Evolutionary conservation across 2,329 filamentous ascomycete species (phyloP).

Genomic region (Sphaerulina vaccinii): DNA sequence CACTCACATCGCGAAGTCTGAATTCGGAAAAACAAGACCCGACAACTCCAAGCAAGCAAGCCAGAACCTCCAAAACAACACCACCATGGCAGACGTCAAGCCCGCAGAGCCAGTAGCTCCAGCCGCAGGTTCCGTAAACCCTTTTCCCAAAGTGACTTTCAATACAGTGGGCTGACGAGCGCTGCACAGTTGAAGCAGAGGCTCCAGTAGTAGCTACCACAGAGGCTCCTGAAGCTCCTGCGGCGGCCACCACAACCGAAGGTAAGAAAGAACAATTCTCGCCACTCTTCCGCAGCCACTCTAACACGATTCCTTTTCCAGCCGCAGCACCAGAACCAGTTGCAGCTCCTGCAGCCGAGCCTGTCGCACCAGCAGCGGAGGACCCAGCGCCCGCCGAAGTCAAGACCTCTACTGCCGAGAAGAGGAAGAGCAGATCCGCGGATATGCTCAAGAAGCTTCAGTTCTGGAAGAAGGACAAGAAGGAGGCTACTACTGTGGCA

Average conservation of each 20-base stretch:
- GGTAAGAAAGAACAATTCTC: conserved; percentile 5
- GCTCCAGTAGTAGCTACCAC: conserved; percentile 2
- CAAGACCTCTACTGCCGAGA: conserved; percentile 8
- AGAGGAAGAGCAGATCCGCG: conserved; percentile 9
- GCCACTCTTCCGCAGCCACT: too few species aligned
- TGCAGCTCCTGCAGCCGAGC: background rate
- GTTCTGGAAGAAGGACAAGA: conserved; percentile 18
- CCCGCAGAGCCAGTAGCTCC: background rate
- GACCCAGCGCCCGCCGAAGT: conserved; percentile 4
- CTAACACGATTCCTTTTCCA: background rate
- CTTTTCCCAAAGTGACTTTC: background rate
- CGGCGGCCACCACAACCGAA: background rate
- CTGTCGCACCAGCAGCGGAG: conserved; percentile 5
- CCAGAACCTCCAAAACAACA: background rate
- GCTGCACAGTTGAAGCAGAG: background rate
- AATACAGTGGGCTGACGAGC: background rate
- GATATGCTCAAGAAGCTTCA: conserved; percentile 15
- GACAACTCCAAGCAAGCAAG: background rate
- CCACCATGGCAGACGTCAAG: background rate
- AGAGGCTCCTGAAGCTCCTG: conserved; percentile 5
- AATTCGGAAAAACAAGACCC: background rate
- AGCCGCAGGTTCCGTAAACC: background rate
- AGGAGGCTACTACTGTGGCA: conserved; percentile 3
- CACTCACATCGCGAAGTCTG: background rate
- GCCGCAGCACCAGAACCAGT: conserved; percentile 2